Percentiles rank a stretch among this genome's conserved stretches.
Conservation (phyloP, 2,329 filamentous ascomycete species). For the Phyllosticta paracitricarpa region DNA sequence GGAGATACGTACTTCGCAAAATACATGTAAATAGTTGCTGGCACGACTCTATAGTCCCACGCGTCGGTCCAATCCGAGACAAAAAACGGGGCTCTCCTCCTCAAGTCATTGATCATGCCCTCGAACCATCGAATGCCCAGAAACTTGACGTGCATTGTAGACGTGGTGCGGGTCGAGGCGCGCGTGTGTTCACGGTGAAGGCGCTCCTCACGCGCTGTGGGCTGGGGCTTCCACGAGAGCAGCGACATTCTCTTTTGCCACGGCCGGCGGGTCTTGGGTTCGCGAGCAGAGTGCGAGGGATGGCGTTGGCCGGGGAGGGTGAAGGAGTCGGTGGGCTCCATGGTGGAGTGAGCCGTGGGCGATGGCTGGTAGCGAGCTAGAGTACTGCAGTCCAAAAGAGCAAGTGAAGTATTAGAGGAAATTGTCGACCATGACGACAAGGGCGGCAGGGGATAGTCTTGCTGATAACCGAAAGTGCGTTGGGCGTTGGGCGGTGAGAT, state of each 20-base stretch:
- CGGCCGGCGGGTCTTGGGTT: constrained; percentile 11
- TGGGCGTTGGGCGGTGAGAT: not conserved
- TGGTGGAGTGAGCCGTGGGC: not conserved
- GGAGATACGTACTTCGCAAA: constrained; percentile 65
- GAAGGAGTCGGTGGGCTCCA: constrained; percentile 2
- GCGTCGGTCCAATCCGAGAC: constrained; percentile 76
- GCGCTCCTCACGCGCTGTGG: constrained; percentile 8
- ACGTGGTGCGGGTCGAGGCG: constrained; percentile 12
- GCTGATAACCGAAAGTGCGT: not conserved
- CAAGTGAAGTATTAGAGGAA: not conserved
- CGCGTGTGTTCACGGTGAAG: constrained; percentile 16
- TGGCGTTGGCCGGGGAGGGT: constrained; percentile 5
- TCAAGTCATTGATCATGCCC: constrained; percentile 71
- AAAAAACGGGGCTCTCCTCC: constrained; percentile 66
- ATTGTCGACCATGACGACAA: not conserved
- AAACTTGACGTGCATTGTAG: constrained; percentile 39
- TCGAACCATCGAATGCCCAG: constrained; percentile 67
- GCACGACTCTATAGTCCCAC: constrained; percentile 82
- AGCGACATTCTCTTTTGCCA: constrained; percentile 16
- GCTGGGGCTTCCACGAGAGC: constrained; percentile 11
- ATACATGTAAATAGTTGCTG: constrained; percentile 86
- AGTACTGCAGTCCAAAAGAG: not conserved
- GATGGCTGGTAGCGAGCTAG: not conserved
- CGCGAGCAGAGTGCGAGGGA: not conserved
- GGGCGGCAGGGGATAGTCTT: not conserved